These are phyloP conservation scores for Onygena corvina DNA, from an alignment of 2,329 filamentous ascomycete species.

Conservation along the genomic window DNA sequence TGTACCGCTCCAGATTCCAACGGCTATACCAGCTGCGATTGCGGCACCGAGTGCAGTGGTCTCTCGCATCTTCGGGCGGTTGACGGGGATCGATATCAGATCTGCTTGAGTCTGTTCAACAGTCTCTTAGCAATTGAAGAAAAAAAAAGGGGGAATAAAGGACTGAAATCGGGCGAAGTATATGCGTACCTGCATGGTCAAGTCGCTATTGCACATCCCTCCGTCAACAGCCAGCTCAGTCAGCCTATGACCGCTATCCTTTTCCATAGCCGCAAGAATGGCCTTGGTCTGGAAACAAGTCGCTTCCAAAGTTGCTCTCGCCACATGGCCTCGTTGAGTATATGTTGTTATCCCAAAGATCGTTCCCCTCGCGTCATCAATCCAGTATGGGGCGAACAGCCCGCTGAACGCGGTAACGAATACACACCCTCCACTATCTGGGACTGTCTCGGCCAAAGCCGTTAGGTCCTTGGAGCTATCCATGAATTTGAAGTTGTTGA, in stretches of 20 bases:
- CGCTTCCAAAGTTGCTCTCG: slow-evolving; percentile 77
- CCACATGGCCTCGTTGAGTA: slow-evolving; percentile 75
- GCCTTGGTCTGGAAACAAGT: slow-evolving; percentile 89
- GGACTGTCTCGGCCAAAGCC: slow-evolving; percentile 50
- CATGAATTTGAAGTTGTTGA: slow-evolving; percentile 54
- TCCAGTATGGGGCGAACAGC: slow-evolving; percentile 88
- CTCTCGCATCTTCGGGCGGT: slow-evolving; percentile 78
- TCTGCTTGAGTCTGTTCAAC: slow-evolving; percentile 61
- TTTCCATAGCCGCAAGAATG: slow-evolving; percentile 83
- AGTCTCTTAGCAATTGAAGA: background rate
- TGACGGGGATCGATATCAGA: slow-evolving; percentile 69
- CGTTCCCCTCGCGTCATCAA: slow-evolving; percentile 81
- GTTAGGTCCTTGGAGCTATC: slow-evolving; percentile 51
- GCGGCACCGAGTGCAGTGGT: slow-evolving; percentile 81
- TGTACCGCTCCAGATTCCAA: slow-evolving; percentile 64
- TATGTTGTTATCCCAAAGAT: slow-evolving; percentile 75
- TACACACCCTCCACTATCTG: slow-evolving; percentile 70
- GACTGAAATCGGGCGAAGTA: background rate
- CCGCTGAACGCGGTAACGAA: slow-evolving; percentile 87
- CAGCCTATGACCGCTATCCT: slow-evolving; percentile 66
- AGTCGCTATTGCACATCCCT: slow-evolving; percentile 76
- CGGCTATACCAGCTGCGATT: slow-evolving; percentile 74
- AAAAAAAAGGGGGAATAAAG: background rate
- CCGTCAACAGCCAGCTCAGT: slow-evolving; percentile 72
- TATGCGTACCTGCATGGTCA: slow-evolving; percentile 63